Evolutionary conservation across 164 flowering plant genomes (phyloP), one percentile per base, ranked within the genome.

Genomic region (Akebia trifoliata): DNA sequence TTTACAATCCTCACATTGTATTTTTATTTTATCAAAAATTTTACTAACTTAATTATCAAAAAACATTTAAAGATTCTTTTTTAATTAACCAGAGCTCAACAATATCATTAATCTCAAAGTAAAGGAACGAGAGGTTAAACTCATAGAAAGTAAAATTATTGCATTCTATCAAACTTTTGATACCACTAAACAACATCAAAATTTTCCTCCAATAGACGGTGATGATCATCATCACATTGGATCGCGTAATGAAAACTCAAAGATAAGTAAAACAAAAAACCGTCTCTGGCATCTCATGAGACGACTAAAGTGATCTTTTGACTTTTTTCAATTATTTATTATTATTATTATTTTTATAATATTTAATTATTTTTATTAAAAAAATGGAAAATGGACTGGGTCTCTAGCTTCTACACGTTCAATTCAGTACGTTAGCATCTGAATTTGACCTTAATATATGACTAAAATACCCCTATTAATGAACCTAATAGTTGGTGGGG

Each of bases 381-480:
- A 22, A 21, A 45, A 24, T 14, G 47, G 47, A 8, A 45, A 10
- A 21, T 4, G 22, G 28, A 10, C 28, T 12, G 5, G 10, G 29
- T 14, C 30, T 17, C 54, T 21, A 15, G 5, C 28, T 61, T 50
- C 59, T 6, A 47, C 56, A 22, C 26, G 4, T 17, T 8, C 32
- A 49, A 64, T 65, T 44, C 20, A 69, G 65, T 69, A 54, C 42
- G 72, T 69, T 54, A 68, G 72, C 39, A 49, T 43, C 32, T 18
- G 20, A 15, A 17, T 21, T 64, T 69, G 61, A 65, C 56, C 64
- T 17, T 60, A 35, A 2, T 24, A 0, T 43, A 56, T 50, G 58
- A 55, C 65, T 30, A 50, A 64, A 59, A 35, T 50, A 18, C 61
- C 64, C 67, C 20, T 29, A 14, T 4, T 6, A 10, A 3, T 17